phyloP scores from a whole-genome alignment of 1,284 basidiomycete species.

The Ustilago trichophora region DNA sequence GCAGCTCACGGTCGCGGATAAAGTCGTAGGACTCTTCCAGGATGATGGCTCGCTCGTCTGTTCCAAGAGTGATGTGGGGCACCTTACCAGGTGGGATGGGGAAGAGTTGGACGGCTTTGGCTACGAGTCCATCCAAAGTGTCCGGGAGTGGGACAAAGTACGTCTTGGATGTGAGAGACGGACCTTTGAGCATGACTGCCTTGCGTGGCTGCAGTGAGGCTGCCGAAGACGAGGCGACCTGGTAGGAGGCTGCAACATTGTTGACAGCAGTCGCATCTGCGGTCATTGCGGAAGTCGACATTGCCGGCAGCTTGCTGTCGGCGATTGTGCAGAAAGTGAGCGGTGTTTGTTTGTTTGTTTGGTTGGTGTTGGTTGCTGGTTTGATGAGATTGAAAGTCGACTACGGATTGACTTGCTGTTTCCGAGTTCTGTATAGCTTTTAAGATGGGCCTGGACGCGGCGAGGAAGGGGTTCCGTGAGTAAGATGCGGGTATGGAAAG shows the following conservation, averaged over 20 bases:
- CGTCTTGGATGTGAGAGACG: constrained; percentile 55
- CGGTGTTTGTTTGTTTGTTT: too few relatives aligned
- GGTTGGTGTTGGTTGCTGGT: too few relatives aligned
- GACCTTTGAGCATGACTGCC: constrained; percentile 61
- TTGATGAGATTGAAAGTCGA: too few relatives aligned
- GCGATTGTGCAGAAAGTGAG: not conserved
- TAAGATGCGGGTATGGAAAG: not conserved
- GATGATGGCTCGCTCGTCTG: constrained; percentile 54
- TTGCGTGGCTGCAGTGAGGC: constrained; percentile 15
- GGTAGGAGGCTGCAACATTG: not conserved
- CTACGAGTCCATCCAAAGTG: constrained; percentile 50
- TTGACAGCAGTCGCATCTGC: not conserved
- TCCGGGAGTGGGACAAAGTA: constrained; percentile 58
- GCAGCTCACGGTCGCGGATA: constrained; percentile 58
- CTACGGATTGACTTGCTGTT: too few relatives aligned
- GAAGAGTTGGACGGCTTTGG: constrained; percentile 57
- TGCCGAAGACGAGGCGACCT: constrained; percentile 5
- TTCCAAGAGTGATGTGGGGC: constrained; percentile 55
- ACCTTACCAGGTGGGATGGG: constrained; percentile 56
- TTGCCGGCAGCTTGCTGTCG: not conserved
- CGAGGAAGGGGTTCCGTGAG: not conserved
- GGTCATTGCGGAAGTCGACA: not conserved
- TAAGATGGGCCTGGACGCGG: not conserved
- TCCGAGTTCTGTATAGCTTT: too few relatives aligned
- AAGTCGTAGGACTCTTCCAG: constrained; percentile 59